Percentiles rank a stretch among this genome's conserved stretches.
phyloP scores from a whole-genome alignment of 2,329 filamentous ascomycete species.

The Pseudogymnoascus sp. region DNA sequence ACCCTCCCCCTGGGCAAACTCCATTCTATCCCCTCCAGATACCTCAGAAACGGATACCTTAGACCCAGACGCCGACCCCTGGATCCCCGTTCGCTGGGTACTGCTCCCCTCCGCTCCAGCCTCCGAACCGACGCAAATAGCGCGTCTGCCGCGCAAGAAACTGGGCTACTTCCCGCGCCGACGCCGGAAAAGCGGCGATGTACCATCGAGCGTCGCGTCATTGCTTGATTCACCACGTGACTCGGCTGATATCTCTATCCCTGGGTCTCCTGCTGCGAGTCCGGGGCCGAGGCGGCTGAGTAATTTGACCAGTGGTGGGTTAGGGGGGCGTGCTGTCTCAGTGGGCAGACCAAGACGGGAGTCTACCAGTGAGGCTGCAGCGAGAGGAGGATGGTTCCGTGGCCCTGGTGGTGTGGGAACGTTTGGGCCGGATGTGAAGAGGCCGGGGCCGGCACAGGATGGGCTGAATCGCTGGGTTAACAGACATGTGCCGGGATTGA shows the following conservation, averaged over 20 bases:
- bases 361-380: constrained; percentile 31
- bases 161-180: constrained; percentile 90
- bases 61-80: constrained; percentile 50
- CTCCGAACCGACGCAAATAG: constrained; percentile 70
- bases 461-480: constrained; percentile 66
- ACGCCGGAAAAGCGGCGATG: constrained; percentile 61
- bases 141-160: constrained; percentile 68
- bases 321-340: constrained; percentile 13
- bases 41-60: not conserved
- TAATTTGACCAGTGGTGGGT: constrained; percentile 31
- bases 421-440: constrained; percentile 61
- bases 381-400: constrained; percentile 57
- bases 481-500: constrained; percentile 18
- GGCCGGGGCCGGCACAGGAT: constrained; percentile 77
- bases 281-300: constrained; percentile 21
- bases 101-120: constrained; percentile 61
- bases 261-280: not conserved
- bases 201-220: not conserved
- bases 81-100: constrained; percentile 88
- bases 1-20: constrained; percentile 22
- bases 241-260: constrained; percentile 45
- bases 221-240: constrained; percentile 24
- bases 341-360: constrained; percentile 20
- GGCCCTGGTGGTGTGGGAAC: constrained; percentile 86
- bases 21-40: constrained; percentile 19